phyloP scores from a whole-genome alignment of 1,284 basidiomycete genomes.

The Sphagnurus paluster region DNA sequence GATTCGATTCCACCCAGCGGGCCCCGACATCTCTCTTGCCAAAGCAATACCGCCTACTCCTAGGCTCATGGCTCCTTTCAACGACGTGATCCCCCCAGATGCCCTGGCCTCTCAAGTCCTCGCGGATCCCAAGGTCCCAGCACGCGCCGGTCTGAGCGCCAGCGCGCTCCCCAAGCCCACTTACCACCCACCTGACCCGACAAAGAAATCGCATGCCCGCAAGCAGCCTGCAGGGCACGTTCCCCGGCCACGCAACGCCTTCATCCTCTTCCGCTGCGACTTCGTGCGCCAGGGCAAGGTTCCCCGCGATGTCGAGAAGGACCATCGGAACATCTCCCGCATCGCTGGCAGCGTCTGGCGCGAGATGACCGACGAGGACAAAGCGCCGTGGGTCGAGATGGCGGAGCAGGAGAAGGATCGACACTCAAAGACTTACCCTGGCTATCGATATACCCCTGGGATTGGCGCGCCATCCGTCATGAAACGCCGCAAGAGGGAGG shows the following conservation, averaged over 20 bases:
- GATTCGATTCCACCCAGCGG: no score
- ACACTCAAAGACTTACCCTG: slow-evolving; percentile 45
- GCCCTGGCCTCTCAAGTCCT: no score
- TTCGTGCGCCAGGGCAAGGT: slow-evolving; percentile 49
- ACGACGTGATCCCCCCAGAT: no score
- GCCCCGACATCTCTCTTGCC: no score
- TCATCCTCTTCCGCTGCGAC: slow-evolving; percentile 81
- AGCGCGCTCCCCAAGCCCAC: slow-evolving; percentile 16
- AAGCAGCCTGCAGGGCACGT: slow-evolving; percentile 57
- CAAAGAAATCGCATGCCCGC: slow-evolving; percentile 45
- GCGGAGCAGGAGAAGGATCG: slow-evolving; percentile 50
- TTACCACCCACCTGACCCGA: slow-evolving; percentile 15
- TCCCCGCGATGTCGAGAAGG: slow-evolving; percentile 44
- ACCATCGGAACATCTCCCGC: slow-evolving; percentile 59
- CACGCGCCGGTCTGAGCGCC: not conserved
- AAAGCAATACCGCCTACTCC: no score
- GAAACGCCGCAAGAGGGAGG: slow-evolving; percentile 14
- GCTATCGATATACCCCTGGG: slow-evolving; percentile 43
- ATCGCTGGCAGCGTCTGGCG: slow-evolving; percentile 58
- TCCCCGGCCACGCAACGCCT: slow-evolving; percentile 83
- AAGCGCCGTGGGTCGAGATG: slow-evolving; percentile 48
- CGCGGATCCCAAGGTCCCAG: no score
- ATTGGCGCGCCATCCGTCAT: not conserved
- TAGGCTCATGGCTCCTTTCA: no score
- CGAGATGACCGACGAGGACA: slow-evolving; percentile 42